Evolutionary conservation across 2,329 filamentous ascomycete species (phyloP).

Genomic region (Eurotiales sp.): DNA sequence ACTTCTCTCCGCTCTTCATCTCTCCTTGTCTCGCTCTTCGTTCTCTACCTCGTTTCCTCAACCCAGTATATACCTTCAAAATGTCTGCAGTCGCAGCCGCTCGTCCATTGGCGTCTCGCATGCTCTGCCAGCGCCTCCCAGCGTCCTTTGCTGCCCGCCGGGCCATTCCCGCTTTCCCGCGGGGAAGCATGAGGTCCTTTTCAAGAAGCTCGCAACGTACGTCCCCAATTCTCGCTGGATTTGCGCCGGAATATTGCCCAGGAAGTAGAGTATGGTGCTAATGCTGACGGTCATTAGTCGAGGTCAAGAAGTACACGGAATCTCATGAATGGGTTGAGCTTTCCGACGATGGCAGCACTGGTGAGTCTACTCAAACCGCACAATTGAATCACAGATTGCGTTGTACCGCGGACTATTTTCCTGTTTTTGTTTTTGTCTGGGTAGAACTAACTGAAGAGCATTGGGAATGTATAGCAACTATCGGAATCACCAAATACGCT

Average conservation of each 20-base stretch:
- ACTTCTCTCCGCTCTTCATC: conserved; percentile 16
- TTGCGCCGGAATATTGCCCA: too few relatives aligned
- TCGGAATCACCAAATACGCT: conserved; percentile 88
- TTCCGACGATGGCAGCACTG: conserved; percentile 72
- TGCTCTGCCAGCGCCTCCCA: conserved; percentile 35
- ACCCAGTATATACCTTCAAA: conserved; percentile 16
- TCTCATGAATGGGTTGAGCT: conserved; percentile 99
- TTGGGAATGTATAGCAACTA: conserved; percentile 47
- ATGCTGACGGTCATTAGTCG: conserved; percentile 29
- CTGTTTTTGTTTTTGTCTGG: neutral
- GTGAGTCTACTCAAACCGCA: conserved; percentile 37
- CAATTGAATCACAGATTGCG: neutral
- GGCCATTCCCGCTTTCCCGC: conserved; percentile 37
- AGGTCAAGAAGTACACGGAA: conserved; percentile 79
- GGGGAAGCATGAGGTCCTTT: conserved; percentile 38
- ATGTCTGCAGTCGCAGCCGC: conserved; percentile 37
- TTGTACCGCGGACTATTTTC: neutral
- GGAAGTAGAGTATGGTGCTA: conserved; percentile 12
- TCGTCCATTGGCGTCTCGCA: conserved; percentile 35
- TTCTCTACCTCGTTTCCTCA: neutral
- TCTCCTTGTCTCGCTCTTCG: neutral
- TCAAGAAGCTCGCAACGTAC: conserved; percentile 40
- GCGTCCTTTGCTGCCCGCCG: conserved; percentile 18
- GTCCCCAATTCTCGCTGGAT: conserved; percentile 1
- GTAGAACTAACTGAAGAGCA: neutral